Percentiles rank a stretch among this genome's conserved stretches.
Conservation (phyloP, 1,284 basidiomycete species). For the Ceratobasidium sp. region DNA sequence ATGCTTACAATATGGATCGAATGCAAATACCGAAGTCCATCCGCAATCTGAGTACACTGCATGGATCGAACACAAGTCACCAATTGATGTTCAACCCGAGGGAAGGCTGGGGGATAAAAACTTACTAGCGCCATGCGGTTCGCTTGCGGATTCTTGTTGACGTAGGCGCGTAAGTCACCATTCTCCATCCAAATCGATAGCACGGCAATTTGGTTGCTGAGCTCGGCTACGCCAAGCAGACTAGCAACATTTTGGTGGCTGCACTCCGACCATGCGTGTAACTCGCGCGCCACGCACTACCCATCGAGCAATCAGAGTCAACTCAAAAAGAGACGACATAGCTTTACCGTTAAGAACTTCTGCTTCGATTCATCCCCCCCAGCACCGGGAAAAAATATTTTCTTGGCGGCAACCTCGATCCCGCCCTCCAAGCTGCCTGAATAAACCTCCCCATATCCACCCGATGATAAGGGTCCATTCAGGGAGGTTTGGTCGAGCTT, state of each 20-base stretch:
- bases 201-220: conserved; percentile 1
- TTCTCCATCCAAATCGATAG: conserved; percentile 4
- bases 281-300: neutral
- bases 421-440: no score
- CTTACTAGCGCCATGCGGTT: neutral
- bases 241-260: neutral
- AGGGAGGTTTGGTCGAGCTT: no score
- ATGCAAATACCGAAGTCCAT: no score
- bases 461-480: no score
- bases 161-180: neutral
- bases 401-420: no score
- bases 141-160: neutral
- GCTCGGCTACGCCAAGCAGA: conserved; percentile 3
- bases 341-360: neutral
- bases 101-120: no score
- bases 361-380: neutral
- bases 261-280: conserved; percentile 9
- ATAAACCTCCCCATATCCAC: no score
- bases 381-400: no score
- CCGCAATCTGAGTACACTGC: no score
- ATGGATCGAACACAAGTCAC: no score
- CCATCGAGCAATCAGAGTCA: neutral
- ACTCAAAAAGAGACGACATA: neutral
- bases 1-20: no score
- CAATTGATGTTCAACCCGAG: no score